A percentile compares a stretch with the other conserved stretches of the same genome.
phyloP scores from a whole-genome alignment of 345 rosid genomes.

The Dipteronia dyeriana region DNA sequence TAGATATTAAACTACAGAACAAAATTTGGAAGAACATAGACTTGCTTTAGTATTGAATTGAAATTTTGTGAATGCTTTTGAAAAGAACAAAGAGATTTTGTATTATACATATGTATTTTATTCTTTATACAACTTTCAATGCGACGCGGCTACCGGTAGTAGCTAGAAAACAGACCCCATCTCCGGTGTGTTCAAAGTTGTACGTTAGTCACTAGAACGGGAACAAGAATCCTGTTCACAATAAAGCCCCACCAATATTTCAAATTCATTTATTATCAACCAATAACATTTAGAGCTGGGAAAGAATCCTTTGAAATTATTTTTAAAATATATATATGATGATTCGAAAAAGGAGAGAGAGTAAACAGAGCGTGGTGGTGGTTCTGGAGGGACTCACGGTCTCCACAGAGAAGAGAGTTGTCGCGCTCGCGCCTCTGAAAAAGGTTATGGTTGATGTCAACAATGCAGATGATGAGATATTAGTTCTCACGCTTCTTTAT shows the following conservation, averaged over 20 bases:
- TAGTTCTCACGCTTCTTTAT: constrained; percentile 36
- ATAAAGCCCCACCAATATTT: not conserved
- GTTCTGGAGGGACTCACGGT: constrained; percentile 37
- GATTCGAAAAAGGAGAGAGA: constrained; percentile 30
- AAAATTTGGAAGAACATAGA: not conserved
- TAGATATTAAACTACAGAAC: not conserved
- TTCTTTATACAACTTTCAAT: too few relatives aligned
- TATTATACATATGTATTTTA: not conserved
- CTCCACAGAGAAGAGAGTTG: constrained; percentile 14
- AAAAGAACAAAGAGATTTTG: not conserved
- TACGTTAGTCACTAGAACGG: not conserved
- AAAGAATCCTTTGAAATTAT: too few relatives aligned
- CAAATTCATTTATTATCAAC: not conserved
- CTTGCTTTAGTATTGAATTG: not conserved
- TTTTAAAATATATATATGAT: not conserved
- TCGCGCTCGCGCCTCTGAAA: constrained; percentile 27
- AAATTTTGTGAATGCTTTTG: not conserved
- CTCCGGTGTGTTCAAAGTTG: not conserved
- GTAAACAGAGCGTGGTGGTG: constrained; percentile 27
- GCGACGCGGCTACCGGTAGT: constrained; percentile 4
- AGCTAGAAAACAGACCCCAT: not conserved
- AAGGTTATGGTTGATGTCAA: constrained; percentile 21
- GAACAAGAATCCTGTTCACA: constrained; percentile 2
- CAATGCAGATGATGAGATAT: constrained; percentile 36
- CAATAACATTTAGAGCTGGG: not conserved